Evolutionary conservation across 345 rosid species (phyloP).

Genomic region (Hibiscus syriacus): DNA sequence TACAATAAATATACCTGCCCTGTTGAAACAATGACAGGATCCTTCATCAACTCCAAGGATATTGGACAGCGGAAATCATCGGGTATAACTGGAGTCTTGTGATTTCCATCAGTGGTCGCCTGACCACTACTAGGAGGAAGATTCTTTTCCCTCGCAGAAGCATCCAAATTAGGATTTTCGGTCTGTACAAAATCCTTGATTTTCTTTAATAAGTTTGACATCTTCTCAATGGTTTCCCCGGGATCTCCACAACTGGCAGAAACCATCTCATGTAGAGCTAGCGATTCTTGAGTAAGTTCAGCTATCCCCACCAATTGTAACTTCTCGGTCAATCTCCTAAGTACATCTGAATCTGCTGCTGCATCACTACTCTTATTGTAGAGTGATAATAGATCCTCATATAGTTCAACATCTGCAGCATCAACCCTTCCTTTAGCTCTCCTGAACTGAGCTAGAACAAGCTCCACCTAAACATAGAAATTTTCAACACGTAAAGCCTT

Average conservation of each 20-base stretch:
- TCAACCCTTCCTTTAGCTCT: conserved; percentile 87
- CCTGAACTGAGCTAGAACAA: conserved; percentile 76
- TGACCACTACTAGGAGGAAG: conserved; percentile 46
- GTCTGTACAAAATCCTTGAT: conserved; percentile 87
- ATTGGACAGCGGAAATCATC: conserved; percentile 98
- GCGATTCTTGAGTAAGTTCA: conserved; percentile 81
- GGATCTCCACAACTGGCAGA: conserved; percentile 60
- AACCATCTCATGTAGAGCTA: conserved; percentile 89
- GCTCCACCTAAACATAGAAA: conserved; percentile 57
- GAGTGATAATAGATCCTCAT: conserved; percentile 57
- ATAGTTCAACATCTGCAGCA: conserved; percentile 47
- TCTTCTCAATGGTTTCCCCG: conserved; percentile 71
- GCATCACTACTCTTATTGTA: conserved; percentile 43
- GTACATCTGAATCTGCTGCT: conserved; percentile 38
- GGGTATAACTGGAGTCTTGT: conserved; percentile 63
- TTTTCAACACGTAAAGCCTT: not conserved
- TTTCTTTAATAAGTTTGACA: conserved; percentile 68
- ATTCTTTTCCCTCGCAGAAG: conserved; percentile 31
- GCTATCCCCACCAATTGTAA: conserved; percentile 62
- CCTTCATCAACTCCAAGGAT: conserved; percentile 90
- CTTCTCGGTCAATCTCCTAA: conserved; percentile 61
- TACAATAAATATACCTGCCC: conserved; percentile 64
- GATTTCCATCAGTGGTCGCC: conserved; percentile 48
- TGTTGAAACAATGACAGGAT: conserved; percentile 95
- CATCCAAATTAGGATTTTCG: conserved; percentile 50